Conservation (phyloP, 140 eudicot genomes). For the Erigeron philadelphicus region DNA sequence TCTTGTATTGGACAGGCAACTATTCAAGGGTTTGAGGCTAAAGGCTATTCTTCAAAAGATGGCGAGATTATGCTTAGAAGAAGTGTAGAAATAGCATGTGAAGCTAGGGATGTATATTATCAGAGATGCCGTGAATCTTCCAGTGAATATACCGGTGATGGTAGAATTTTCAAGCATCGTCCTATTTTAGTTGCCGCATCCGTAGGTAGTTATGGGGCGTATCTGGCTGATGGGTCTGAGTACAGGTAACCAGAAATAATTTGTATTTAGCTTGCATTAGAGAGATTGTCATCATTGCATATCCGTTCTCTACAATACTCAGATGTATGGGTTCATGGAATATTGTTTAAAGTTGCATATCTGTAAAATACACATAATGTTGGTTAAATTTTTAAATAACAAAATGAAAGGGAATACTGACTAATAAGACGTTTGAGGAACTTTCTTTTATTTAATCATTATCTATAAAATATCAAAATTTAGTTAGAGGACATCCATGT, state of each 20-base stretch:
- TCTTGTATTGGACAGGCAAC: conserved; percentile 52
- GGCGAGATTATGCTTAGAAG: conserved; percentile 61
- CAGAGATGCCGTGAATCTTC: conserved; percentile 42
- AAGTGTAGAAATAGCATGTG: conserved; percentile 72
- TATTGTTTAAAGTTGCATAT: too few relatives aligned
- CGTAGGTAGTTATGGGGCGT: conserved; percentile 93
- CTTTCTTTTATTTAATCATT: too few relatives aligned
- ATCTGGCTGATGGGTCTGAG: conserved; percentile 91
- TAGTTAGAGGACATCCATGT: too few relatives aligned
- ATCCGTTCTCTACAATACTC: not conserved
- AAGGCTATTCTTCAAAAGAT: conserved; percentile 59
- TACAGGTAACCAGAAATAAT: conserved; percentile 43
- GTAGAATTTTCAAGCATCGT: conserved; percentile 41
- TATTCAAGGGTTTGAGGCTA: conserved; percentile 87
- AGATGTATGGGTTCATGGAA: not conserved
- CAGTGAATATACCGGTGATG: conserved; percentile 32
- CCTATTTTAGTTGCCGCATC: conserved; percentile 82
- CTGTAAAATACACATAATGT: too few relatives aligned
- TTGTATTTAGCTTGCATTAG: not conserved
- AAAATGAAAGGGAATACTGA: too few relatives aligned
- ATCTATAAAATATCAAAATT: too few relatives aligned
- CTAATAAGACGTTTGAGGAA: too few relatives aligned
- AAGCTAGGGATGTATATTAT: conserved; percentile 57
- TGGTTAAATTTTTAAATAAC: too few relatives aligned
- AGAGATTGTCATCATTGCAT: not conserved